Percentiles rank a stretch among this genome's conserved stretches.
Evolutionary conservation across 2,329 filamentous ascomycete species (phyloP).

Genomic region (Cordyceps pruinosa): DNA sequence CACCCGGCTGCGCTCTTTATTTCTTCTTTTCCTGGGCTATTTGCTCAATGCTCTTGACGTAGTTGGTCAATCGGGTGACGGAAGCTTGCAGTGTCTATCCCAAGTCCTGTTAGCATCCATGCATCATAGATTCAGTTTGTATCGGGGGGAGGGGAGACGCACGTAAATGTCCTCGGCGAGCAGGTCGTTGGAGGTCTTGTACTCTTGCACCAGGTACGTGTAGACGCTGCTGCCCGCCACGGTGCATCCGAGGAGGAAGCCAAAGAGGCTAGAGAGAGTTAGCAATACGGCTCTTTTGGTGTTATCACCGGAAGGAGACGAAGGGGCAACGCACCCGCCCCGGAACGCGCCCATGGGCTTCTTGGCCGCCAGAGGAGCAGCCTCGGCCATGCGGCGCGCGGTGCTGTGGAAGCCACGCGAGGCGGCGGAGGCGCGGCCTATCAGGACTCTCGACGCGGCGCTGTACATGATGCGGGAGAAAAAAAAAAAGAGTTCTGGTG

Average conservation of each 20-base stretch:
- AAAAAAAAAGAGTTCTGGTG: too few species aligned
- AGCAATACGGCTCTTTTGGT: neutral
- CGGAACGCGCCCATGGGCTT: constrained; percentile 56
- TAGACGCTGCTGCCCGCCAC: constrained; percentile 77
- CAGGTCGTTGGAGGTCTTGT: constrained; percentile 87
- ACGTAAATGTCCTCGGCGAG: constrained; percentile 95
- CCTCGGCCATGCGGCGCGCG: constrained; percentile 36
- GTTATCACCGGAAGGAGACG: neutral
- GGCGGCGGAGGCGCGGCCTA: constrained; percentile 32
- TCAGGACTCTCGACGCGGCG: constrained; percentile 36
- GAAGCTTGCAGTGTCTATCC: constrained; percentile 77
- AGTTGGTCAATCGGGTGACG: constrained; percentile 77
- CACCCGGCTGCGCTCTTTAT: constrained; percentile 27
- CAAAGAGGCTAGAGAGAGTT: constrained; percentile 60
- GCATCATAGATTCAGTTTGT: neutral
- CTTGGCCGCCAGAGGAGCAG: constrained; percentile 45
- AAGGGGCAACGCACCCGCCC: constrained; percentile 44
- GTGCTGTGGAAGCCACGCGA: constrained; percentile 44
- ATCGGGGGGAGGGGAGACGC: constrained; percentile 36
- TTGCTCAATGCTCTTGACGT: constrained; percentile 75
- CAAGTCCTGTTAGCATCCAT: neutral
- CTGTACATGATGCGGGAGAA: constrained; percentile 23
- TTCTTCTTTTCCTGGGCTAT: constrained; percentile 71
- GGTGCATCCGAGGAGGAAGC: constrained; percentile 81
- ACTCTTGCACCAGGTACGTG: constrained; percentile 89